These are phyloP conservation scores for Aspergillus spinulosporus DNA, from an alignment of 2,329 filamentous ascomycete species.

Conservation along the genomic window DNA sequence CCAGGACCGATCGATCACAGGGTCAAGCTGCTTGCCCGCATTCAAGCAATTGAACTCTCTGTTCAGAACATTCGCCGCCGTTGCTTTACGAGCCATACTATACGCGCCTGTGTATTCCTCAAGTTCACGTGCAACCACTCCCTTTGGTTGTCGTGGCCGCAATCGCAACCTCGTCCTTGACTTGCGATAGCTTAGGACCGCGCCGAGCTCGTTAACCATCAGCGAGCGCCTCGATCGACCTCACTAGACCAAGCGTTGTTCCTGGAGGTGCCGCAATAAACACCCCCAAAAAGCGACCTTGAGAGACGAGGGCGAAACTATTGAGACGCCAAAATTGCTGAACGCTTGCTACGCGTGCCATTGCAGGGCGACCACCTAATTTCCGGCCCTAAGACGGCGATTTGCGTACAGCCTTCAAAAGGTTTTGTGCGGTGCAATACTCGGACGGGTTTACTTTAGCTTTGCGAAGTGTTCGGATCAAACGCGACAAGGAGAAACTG, in stretches of 20 bases:
- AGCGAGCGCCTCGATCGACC: conserved; percentile 4
- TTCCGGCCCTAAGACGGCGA: not conserved
- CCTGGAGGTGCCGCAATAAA: not conserved
- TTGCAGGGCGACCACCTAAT: conserved; percentile 6
- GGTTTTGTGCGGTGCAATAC: not conserved
- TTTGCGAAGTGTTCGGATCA: not conserved
- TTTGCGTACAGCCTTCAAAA: not conserved
- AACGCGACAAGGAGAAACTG: conserved; percentile 8
- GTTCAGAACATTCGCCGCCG: conserved; percentile 2
- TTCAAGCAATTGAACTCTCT: conserved; percentile 21
- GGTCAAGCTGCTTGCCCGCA: conserved; percentile 23
- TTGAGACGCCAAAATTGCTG: not conserved
- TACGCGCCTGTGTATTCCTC: conserved; percentile 11
- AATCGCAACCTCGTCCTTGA: conserved; percentile 22
- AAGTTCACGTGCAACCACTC: conserved; percentile 1
- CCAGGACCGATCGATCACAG: conserved; percentile 26
- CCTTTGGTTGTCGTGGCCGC: conserved; percentile 15
- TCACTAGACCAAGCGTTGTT: not conserved
- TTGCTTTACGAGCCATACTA: conserved; percentile 13
- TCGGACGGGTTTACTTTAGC: too few species aligned
- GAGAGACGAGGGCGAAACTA: not conserved
- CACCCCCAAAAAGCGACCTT: too few species aligned
- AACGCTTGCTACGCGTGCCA: conserved; percentile 5
- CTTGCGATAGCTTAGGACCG: conserved; percentile 23
- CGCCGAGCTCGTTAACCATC: conserved; percentile 19